Percentiles rank a stretch among this genome's conserved stretches.
These are phyloP conservation scores for Phalaenopsis equestris DNA, from an alignment of 106 monocot species.

Conservation along the genomic window DNA sequence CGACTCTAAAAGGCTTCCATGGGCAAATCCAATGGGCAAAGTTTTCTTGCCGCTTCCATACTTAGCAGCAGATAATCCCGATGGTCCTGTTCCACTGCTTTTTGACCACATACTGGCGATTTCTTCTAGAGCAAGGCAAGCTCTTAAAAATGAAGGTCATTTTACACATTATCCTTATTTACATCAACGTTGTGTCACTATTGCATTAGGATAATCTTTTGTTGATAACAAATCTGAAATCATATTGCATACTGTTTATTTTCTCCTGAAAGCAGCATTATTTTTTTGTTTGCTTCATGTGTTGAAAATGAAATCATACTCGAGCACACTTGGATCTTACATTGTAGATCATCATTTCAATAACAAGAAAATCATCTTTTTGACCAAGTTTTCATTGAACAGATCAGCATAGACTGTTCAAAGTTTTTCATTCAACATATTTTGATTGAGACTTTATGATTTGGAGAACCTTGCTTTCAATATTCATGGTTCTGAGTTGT, in stretches of 20 bases:
- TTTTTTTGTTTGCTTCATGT: neutral
- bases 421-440: no score
- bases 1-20: conserved; percentile 95
- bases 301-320: no score
- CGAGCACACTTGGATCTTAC: no score
- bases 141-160: conserved; percentile 87
- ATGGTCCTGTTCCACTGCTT: conserved; percentile 90
- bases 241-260: neutral
- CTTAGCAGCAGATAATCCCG: conserved; percentile 73
- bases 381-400: no score
- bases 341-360: no score
- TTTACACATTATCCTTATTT: conserved; percentile 23
- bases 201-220: neutral
- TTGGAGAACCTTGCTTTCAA: no score
- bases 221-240: neutral
- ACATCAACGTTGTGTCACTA: neutral
- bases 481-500: no score
- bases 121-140: conserved; percentile 90
- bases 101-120: conserved; percentile 99
- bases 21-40: conserved; percentile 99
- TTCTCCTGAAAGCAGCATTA: neutral
- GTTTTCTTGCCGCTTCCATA: conserved; percentile 93
- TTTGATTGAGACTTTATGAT: no score
- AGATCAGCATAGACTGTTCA: no score
- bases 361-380: no score